Evolutionary conservation across 768 basidiomycete species (phyloP).

Genomic region (Lactifluus rugatus): DNA sequence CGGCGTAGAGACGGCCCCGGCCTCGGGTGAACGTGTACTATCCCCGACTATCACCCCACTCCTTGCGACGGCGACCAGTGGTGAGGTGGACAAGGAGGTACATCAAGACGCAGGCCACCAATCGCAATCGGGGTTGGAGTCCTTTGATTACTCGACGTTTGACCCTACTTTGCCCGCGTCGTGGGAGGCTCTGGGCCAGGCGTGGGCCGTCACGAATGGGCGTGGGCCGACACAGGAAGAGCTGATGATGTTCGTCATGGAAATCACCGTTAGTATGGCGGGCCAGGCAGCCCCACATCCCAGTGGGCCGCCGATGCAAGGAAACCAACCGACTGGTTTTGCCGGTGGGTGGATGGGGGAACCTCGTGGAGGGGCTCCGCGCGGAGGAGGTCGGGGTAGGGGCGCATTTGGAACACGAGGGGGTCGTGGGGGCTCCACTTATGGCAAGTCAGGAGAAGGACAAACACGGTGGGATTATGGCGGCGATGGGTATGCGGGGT

Average conservation of each 20-base stretch:
- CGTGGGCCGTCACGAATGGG: constrained; percentile 66
- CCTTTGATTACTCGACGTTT: constrained; percentile 63
- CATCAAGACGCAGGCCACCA: not conserved
- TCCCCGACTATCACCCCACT: not conserved
- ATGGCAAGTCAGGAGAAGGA: constrained; percentile 41
- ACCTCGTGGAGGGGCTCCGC: constrained; percentile 5
- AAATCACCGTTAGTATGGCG: constrained; percentile 24
- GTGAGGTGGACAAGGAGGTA: not conserved
- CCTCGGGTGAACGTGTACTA: not conserved
- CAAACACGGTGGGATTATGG: constrained; percentile 27
- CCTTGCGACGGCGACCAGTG: not conserved
- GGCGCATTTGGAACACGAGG: constrained; percentile 30
- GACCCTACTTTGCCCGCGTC: constrained; percentile 61
- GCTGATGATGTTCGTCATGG: constrained; percentile 64
- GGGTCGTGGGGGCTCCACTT: constrained; percentile 25
- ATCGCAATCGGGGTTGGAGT: constrained; percentile 44
- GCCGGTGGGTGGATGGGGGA: constrained; percentile 10
- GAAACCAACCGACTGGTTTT: constrained; percentile 1
- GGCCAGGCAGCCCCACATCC: not conserved
- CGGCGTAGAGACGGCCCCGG: not conserved
- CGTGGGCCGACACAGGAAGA: constrained; percentile 62
- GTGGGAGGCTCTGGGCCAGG: constrained; percentile 74
- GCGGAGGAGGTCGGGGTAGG: constrained; percentile 31
- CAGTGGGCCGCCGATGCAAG: not conserved
- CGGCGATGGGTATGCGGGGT: constrained; percentile 28